These are phyloP conservation scores for Diplosphaera chodatii DNA, from an alignment of 139 green algal species.

Conservation along the genomic window DNA sequence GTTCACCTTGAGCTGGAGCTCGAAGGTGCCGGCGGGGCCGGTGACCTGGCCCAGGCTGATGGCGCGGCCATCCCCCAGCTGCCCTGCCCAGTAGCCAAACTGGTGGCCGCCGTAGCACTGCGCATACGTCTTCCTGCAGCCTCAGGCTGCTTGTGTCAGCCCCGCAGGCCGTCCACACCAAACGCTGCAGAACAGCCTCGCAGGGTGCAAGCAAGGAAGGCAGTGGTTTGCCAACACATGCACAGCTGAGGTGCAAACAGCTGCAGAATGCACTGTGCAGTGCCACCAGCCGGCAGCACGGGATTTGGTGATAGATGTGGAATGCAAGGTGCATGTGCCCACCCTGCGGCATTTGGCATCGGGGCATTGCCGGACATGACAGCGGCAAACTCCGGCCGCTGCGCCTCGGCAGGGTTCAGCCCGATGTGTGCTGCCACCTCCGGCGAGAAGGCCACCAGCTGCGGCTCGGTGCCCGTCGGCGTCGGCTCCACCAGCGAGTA, in stretches of 20 bases:
- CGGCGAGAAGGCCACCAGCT: conserved; percentile 35
- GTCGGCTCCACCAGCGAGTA: conserved; percentile 63
- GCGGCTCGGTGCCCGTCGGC: conserved; percentile 40
- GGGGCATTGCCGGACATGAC: conserved; percentile 58
- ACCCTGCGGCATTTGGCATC: conserved; percentile 20
- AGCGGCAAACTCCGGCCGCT: conserved; percentile 62
- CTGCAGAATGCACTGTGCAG: no score
- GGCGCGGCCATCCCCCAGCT: conserved; percentile 78
- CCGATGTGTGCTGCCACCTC: conserved; percentile 45
- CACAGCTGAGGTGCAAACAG: no score
- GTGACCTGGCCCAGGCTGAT: conserved; percentile 56
- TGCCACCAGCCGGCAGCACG: no score
- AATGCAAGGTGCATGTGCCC: no score
- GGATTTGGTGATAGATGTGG: no score
- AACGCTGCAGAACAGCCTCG: no score
- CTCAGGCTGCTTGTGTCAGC: no score
- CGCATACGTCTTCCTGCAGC: conserved; percentile 41
- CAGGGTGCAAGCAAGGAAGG: no score
- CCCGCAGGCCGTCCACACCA: no score
- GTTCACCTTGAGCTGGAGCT: not conserved
- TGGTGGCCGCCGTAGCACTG: conserved; percentile 79
- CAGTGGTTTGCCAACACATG: no score
- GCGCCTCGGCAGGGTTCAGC: conserved; percentile 48
- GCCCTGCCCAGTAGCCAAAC: conserved; percentile 70
- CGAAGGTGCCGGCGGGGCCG: not conserved